phyloP scores from a whole-genome alignment of 495 filamentous ascomycete species.

The Bacidia gigantensis region DNA sequence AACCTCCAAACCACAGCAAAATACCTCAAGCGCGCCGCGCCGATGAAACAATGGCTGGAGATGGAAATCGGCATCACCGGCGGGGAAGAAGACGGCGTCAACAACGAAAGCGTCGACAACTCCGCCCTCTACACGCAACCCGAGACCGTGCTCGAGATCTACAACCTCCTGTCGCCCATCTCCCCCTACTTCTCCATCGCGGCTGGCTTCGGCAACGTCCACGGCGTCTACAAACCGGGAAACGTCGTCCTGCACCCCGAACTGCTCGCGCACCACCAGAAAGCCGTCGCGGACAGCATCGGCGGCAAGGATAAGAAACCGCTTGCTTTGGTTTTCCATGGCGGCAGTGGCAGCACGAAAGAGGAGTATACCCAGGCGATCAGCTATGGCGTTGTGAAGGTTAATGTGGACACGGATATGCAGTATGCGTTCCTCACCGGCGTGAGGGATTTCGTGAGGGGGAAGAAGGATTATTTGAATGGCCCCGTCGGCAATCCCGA shows the following conservation, averaged over 20 bases:
- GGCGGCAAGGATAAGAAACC: slow-evolving; percentile 62
- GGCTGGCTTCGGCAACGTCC: slow-evolving; percentile 96
- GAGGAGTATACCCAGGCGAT: slow-evolving; percentile 80
- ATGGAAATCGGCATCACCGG: slow-evolving; percentile 96
- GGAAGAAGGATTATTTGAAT: slow-evolving; percentile 89
- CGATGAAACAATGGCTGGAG: slow-evolving; percentile 98
- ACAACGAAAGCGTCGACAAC: slow-evolving; percentile 72
- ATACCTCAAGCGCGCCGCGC: slow-evolving; percentile 80
- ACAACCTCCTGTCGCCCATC: slow-evolving; percentile 65
- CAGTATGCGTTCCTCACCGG: slow-evolving; percentile 68
- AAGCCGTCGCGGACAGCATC: slow-evolving; percentile 66
- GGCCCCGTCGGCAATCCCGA: slow-evolving; percentile 69
- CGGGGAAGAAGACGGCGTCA: slow-evolving; percentile 82
- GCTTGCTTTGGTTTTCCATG: slow-evolving; percentile 98
- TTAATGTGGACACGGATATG: slow-evolving; percentile 77
- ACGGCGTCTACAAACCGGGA: slow-evolving; percentile 98
- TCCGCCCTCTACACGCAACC: slow-evolving; percentile 94
- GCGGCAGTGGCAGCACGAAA: slow-evolving; percentile 82
- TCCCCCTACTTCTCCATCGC: slow-evolving; percentile 94
- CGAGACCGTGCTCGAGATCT: slow-evolving; percentile 83
- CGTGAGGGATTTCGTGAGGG: slow-evolving; percentile 83
- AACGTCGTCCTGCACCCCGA: slow-evolving; percentile 94
- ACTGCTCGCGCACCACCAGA: slow-evolving; percentile 88
- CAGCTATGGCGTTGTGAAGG: slow-evolving; percentile 90
- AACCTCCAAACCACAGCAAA: slow-evolving; percentile 85